These are phyloP conservation scores for Suillus alpinus DNA, from an alignment of 768 basidiomycete species.

Conservation along the genomic window DNA sequence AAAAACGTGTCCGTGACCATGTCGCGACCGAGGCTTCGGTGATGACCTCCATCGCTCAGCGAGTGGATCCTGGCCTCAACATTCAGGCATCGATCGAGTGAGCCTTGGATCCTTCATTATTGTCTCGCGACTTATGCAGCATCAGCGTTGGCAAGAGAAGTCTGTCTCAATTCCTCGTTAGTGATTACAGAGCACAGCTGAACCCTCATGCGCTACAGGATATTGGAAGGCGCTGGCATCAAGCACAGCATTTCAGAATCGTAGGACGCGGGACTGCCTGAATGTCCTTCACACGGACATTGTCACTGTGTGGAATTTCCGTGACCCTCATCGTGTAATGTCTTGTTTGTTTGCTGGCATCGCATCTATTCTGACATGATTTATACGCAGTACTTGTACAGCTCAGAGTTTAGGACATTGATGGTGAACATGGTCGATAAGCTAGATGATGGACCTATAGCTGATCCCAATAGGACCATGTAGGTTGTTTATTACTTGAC, in stretches of 20 bases:
- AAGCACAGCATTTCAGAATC: slow-evolving; percentile 5
- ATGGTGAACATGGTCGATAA: background rate
- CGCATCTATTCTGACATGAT: background rate
- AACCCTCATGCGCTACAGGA: slow-evolving; percentile 7
- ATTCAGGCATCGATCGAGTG: background rate
- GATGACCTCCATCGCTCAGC: slow-evolving; percentile 4
- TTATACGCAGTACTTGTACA: background rate
- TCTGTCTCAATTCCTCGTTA: slow-evolving; percentile 4
- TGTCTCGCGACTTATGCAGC: background rate
- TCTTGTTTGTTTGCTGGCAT: background rate
- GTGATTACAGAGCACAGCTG: background rate
- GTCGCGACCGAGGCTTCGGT: background rate
- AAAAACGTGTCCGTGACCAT: background rate
- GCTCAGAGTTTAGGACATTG: slow-evolving; percentile 2
- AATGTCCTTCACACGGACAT: slow-evolving; percentile 17
- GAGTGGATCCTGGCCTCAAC: background rate
- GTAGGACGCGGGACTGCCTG: slow-evolving; percentile 7
- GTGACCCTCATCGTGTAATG: slow-evolving; percentile 1
- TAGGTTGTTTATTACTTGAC: background rate
- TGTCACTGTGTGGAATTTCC: slow-evolving; percentile 16
- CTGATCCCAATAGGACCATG: background rate
- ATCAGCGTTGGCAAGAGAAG: background rate
- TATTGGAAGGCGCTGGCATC: slow-evolving; percentile 17
- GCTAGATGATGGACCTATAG: background rate
- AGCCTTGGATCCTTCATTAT: background rate